Evolutionary conservation across 2,329 filamentous ascomycete species (phyloP), one percentile per base, ranked within the genome.

Genomic region (Capronia americana): DNA sequence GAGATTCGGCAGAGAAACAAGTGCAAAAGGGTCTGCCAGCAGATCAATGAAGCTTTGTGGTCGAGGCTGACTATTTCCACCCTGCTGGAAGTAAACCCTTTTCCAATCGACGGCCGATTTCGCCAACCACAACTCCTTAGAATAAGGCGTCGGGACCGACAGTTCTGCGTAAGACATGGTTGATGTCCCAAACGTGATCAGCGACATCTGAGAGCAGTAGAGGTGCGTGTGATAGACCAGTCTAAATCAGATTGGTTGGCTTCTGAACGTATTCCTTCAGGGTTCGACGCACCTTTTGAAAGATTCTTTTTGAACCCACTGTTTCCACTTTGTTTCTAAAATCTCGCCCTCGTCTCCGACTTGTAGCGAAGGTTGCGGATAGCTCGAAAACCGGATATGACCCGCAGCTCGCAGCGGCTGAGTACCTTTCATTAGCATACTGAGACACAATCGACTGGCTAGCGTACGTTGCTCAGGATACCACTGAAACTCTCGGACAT

Each of bases 291-390:
- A 58, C 56, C 30, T 58, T 28, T 58, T 58, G 34, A 58, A 44
- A 24, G 56, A 58, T 17, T 58, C 56, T 5, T 58, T 32, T 30
- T 46, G 32, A 17, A 58, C 56, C 56, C 56, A 58, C 5, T 41
- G 28, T 58, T 58, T 58, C 56, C 56, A 58, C 38, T 58, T 58
- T n/a, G 56, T 23, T 58, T 44, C 56, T n/a, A 58, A 17, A 46
- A 41, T 32, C 11, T 41, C 28, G 24, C 56, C 56, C 34, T 58
- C 56, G 17, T 58, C 56, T 23, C 26, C 38, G 20, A 54, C 50
- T 54, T 46, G 3, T 6, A 46, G 3, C 41, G 41, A 3, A 20
- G 41, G 41, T 46, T 46, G 41, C 41, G 41, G 41, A 46, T 46
- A 46, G 41, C 7, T 46, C 7, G 41, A 46, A 46, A 46, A 46